Conservation (phyloP, 2,329 filamentous ascomycete species). For the Triangularia verruculosa region DNA sequence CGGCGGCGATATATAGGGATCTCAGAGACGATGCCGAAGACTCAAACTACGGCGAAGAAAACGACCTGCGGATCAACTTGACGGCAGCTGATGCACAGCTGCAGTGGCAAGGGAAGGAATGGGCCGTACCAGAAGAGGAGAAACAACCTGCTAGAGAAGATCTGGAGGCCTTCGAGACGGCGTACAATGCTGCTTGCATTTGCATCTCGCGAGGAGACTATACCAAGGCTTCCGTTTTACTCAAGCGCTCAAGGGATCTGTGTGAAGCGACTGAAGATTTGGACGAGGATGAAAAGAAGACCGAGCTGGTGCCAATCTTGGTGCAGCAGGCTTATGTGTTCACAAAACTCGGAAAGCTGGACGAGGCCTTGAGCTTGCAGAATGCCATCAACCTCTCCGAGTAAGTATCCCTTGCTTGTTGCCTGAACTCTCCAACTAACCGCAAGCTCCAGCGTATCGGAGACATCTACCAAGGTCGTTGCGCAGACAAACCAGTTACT, state of each 20-base stretch:
- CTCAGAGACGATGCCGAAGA: slow-evolving; percentile 46
- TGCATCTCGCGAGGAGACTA: slow-evolving; percentile 69
- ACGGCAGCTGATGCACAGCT: slow-evolving; percentile 70
- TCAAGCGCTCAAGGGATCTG: slow-evolving; percentile 67
- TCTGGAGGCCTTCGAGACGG: slow-evolving; percentile 74
- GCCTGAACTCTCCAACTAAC: slow-evolving; percentile 30
- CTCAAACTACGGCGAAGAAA: slow-evolving; percentile 58
- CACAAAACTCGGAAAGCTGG: slow-evolving; percentile 60
- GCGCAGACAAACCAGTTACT: slow-evolving; percentile 61
- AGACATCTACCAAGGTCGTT: slow-evolving; percentile 63
- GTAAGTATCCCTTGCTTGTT: slow-evolving; percentile 43
- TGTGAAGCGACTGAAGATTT: slow-evolving; percentile 74
- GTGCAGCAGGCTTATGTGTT: slow-evolving; percentile 75
- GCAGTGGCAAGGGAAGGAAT: slow-evolving; percentile 61
- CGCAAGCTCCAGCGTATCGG: slow-evolving; percentile 52
- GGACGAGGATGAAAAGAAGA: slow-evolving; percentile 68
- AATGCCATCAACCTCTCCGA: slow-evolving; percentile 58
- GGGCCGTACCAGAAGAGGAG: slow-evolving; percentile 49
- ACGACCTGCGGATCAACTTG: slow-evolving; percentile 74
- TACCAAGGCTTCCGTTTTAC: slow-evolving; percentile 59
- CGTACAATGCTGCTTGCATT: slow-evolving; percentile 75
- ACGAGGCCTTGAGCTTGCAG: slow-evolving; percentile 63
- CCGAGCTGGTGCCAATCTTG: slow-evolving; percentile 71
- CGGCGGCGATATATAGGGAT: slow-evolving; percentile 60
- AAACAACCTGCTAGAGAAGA: slow-evolving; percentile 58